Percentiles rank a stretch among this genome's conserved stretches.
phyloP scores from a whole-genome alignment of 2,329 filamentous ascomycete species.

The Coniella lustricola region DNA sequence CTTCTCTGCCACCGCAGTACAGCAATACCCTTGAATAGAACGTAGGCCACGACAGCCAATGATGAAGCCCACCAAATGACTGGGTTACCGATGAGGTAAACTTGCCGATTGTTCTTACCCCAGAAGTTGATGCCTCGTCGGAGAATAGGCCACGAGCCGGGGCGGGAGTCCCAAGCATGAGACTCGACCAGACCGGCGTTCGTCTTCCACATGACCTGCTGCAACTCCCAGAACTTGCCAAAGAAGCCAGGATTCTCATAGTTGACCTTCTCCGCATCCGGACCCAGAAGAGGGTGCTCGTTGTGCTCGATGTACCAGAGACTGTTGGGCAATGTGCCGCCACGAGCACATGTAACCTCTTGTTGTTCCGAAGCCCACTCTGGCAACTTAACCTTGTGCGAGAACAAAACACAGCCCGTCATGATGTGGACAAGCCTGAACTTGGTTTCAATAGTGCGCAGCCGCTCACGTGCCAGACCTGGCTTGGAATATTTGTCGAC shows the following conservation, averaged over 20 bases:
- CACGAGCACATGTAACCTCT: conserved; percentile 93
- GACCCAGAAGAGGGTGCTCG: conserved; percentile 68
- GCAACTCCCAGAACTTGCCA: conserved; percentile 94
- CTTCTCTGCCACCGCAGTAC: conserved; percentile 91
- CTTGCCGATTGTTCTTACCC: conserved; percentile 88
- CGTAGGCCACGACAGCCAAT: conserved; percentile 67
- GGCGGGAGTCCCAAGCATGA: conserved; percentile 96
- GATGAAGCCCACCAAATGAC: conserved; percentile 92
- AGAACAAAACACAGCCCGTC: conserved; percentile 94
- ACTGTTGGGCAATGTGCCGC: conserved; percentile 89
- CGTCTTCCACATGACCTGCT: conserved; percentile 98
- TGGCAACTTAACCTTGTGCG: conserved; percentile 97
- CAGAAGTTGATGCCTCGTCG: conserved; percentile 98
- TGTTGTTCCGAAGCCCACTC: conserved; percentile 98
- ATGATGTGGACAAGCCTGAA: conserved; percentile 93
- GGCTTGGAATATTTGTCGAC: conserved; percentile 81
- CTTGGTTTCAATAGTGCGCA: conserved; percentile 93
- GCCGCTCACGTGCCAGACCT: conserved; percentile 68
- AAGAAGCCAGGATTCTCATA: conserved; percentile 93
- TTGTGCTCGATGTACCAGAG: conserved; percentile 96
- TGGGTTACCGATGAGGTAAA: conserved; percentile 94
- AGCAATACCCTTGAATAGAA: conserved; percentile 79
- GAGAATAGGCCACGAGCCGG: conserved; percentile 85
- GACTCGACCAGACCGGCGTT: conserved; percentile 95
- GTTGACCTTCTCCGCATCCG: conserved; percentile 85